Evolutionary conservation across 768 basidiomycete genomes (phyloP), one percentile per base, ranked within the genome.

Genomic region (Fomitopsis pulvina): DNA sequence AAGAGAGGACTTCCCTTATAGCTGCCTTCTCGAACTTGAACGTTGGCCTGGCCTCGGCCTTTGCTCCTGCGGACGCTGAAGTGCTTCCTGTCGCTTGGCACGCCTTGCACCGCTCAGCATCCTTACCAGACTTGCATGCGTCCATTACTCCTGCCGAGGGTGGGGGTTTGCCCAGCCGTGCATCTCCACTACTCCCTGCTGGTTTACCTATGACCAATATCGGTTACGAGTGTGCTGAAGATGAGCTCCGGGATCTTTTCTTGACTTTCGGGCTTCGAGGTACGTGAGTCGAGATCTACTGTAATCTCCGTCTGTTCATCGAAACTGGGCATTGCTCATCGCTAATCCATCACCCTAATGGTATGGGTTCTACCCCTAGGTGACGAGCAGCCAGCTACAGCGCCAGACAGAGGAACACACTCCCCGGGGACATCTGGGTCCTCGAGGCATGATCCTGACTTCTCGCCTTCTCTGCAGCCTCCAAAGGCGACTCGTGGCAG

Each of bases 231-330:
- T 25, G 49, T 4, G 57, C 50, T 14, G 49, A 51, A 6, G 57
- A 60, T 32, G 56, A 61, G 27, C 48, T 63, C 8, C 24, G 50
- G 30, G 59, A 59, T 30, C 41, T 63, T 30, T 61, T 63, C 46
- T 52, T 56, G 20, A 47, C 50, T 12, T 52, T 63, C 22, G 56
- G 52, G 14, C 41, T n/a, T n/a, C n/a, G n/a, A n/a, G n/a, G n/a
- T n/a, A n/a, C n/a, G n/a, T n/a, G n/a, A n/a, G n/a, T n/a, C n/a
- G n/a, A n/a, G n/a, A n/a, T n/a, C n/a, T n/a, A n/a, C n/a, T n/a
- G n/a, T n/a, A n/a, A n/a, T n/a, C n/a, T n/a, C n/a, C n/a, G n/a
- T n/a, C n/a, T n/a, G n/a, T n/a, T n/a, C n/a, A n/a, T n/a, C n/a
- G n/a, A n/a, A n/a, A n/a, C n/a, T n/a, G n/a, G n/a, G n/a, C n/a